A percentile compares a stretch with the other conserved stretches of the same genome.
These are phyloP conservation scores for Antrodiella citrinella DNA, from an alignment of 768 basidiomycete genomes.

Conservation along the genomic window DNA sequence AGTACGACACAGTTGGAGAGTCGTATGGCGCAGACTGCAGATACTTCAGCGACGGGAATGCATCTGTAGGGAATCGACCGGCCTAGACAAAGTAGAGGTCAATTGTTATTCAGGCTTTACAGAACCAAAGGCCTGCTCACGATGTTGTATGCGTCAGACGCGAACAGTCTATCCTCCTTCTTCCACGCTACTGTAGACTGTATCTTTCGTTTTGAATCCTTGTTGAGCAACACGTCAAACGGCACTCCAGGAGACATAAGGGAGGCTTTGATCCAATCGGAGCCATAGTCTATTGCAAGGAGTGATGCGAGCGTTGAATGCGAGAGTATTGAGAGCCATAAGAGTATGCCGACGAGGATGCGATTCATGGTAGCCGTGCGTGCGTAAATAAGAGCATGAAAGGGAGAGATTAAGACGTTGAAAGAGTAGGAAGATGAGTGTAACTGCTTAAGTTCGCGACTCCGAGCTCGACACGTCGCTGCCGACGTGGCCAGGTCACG, in stretches of 20 bases:
- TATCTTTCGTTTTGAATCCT: constrained; percentile 95
- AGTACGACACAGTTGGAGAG: constrained; percentile 52
- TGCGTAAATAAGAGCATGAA: neutral
- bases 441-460: too few species aligned
- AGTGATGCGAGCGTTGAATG: constrained; percentile 49
- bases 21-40: constrained; percentile 66
- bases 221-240: constrained; percentile 93
- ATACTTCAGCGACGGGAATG: constrained; percentile 80
- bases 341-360: neutral
- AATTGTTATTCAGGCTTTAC: too few species aligned
- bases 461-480: too few species aligned
- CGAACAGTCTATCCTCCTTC: constrained; percentile 82
- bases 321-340: constrained; percentile 17
- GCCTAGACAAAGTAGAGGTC: constrained; percentile 60
- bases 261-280: constrained; percentile 95
- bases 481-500: too few species aligned
- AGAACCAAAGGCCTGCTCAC: constrained; percentile 60
- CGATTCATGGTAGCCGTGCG: neutral
- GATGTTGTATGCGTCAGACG: constrained; percentile 79
- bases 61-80: constrained; percentile 82
- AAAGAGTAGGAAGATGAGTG: neutral
- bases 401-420: neutral
- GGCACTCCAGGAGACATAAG: constrained; percentile 44
- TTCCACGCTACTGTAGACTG: constrained; percentile 89
- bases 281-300: constrained; percentile 96